Conservation (phyloP, 306 rosid species). For the Gastrolobium villosum region DNA sequence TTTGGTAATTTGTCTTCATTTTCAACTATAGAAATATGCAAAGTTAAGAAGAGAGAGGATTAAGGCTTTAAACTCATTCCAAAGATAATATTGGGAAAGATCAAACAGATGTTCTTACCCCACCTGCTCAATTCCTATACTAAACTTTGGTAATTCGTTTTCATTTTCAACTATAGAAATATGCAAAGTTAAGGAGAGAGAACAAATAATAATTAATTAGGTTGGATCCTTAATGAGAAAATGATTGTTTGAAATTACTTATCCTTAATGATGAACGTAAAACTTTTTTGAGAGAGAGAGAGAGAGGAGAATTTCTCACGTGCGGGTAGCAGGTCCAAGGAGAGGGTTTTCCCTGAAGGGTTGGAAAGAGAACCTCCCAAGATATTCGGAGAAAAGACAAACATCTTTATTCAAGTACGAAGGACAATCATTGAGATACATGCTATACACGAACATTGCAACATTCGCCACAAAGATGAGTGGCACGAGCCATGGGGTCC, state of each 20-base stretch:
- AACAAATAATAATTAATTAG: background rate
- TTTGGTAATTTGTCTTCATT: too few species aligned
- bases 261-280: slow-evolving; percentile 2
- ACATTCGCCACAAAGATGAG: slow-evolving; percentile 60
- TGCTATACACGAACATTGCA: slow-evolving; percentile 61
- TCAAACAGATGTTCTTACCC: too few species aligned
- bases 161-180: too few species aligned
- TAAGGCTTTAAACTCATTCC: too few species aligned
- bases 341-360: slow-evolving; percentile 77
- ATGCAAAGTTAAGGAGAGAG: background rate
- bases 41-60: too few species aligned
- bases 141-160: too few species aligned
- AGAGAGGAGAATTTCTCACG: slow-evolving; percentile 52
- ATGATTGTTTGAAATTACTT: background rate
- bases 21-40: too few species aligned
- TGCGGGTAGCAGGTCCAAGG: slow-evolving; percentile 73
- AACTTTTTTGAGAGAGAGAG: background rate
- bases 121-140: too few species aligned
- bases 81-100: too few species aligned
- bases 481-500: slow-evolving; percentile 84
- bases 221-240: slow-evolving; percentile 14
- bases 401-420: background rate
- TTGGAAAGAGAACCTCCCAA: slow-evolving; percentile 80
- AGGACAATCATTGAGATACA: slow-evolving; percentile 85
- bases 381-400: slow-evolving; percentile 54